Conservation (phyloP, 176 grass and related monocot genomes). For the Phragmites australis region DNA sequence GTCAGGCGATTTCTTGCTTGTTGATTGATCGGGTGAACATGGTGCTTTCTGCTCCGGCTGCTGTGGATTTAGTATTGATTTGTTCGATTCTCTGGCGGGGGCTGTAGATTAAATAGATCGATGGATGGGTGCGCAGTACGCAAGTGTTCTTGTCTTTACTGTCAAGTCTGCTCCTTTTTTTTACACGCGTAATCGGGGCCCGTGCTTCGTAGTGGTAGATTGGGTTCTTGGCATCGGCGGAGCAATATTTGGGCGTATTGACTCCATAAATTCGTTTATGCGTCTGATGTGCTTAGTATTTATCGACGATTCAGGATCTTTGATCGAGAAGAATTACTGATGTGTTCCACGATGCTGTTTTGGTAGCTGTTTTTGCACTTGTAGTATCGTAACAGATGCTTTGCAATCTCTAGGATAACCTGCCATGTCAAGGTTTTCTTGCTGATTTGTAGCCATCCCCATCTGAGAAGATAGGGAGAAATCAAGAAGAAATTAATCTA, state of each 20-base stretch:
- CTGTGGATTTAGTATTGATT: neutral
- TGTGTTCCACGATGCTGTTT: neutral
- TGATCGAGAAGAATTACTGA: neutral
- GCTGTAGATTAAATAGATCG: neutral
- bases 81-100: neutral
- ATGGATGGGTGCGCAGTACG: neutral
- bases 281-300: neutral
- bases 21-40: slow-evolving; percentile 1
- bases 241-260: neutral
- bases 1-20: neutral
- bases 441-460: neutral
- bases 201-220: neutral
- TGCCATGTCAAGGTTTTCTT: neutral
- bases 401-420: neutral
- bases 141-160: neutral
- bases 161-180: neutral
- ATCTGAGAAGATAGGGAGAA: neutral
- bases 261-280: neutral
- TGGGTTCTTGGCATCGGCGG: neutral
- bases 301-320: neutral
- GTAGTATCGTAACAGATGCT: neutral
- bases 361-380: neutral
- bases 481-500: neutral
- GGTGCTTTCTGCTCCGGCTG: too few relatives aligned
- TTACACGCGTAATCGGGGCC: neutral